phyloP scores from a whole-genome alignment of 177 flowering plant species.

The Telopea speciosissima region DNA sequence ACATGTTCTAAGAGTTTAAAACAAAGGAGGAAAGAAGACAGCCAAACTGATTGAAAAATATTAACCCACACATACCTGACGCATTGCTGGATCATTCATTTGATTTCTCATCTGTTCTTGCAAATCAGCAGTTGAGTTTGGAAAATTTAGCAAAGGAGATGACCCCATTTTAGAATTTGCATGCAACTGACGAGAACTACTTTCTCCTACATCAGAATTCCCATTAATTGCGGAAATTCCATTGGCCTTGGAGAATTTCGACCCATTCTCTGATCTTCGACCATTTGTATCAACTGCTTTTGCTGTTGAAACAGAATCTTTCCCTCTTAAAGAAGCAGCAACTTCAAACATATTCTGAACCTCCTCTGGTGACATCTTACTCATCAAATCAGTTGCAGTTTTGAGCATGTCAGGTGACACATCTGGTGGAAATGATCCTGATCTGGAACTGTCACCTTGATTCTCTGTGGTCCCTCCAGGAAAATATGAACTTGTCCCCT shows the following conservation, averaged over 20 bases:
- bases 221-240: constrained; percentile 23
- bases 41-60: not conserved
- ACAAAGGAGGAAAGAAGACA: not conserved
- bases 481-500: constrained; percentile 34
- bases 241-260: constrained; percentile 18
- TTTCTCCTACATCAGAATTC: constrained; percentile 34
- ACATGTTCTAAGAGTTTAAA: not conserved
- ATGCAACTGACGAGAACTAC: constrained; percentile 31
- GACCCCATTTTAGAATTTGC: constrained; percentile 25
- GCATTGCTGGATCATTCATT: constrained; percentile 93
- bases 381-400: constrained; percentile 72
- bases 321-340: constrained; percentile 57
- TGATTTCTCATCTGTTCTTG: constrained; percentile 92
- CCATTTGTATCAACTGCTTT: constrained; percentile 17
- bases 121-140: constrained; percentile 45
- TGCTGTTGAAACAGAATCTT: constrained; percentile 25
- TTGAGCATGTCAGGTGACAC: constrained; percentile 78
- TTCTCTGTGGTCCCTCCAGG: constrained; percentile 19
- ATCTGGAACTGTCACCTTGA: constrained; percentile 17
- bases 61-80: constrained; percentile 42
- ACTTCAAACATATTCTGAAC: constrained; percentile 74
- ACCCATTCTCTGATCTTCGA: constrained; percentile 21
- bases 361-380: constrained; percentile 80
- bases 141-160: constrained; percentile 31
- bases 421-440: constrained; percentile 53